These are phyloP conservation scores for Tetrastigma voinierianum DNA, from an alignment of 164 flowering plant genomes.

Conservation along the genomic window DNA sequence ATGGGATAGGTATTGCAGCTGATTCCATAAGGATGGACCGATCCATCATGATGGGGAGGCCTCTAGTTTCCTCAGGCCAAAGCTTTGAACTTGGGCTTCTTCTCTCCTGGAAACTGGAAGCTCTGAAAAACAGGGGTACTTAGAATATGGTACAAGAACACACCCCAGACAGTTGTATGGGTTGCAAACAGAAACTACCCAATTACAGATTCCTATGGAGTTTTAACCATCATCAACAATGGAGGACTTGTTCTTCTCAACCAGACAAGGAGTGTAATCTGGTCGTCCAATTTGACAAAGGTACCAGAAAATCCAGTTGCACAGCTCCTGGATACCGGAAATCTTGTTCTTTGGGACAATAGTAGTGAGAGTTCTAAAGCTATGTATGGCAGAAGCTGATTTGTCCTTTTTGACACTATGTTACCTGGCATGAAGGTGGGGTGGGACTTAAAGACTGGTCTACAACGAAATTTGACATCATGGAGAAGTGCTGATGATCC, in stretches of 20 bases:
- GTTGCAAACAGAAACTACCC: conserved; percentile 5
- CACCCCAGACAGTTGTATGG: not conserved
- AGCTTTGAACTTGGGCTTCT: not conserved
- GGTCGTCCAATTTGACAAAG: not conserved
- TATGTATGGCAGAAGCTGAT: too few species aligned
- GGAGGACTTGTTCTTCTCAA: not conserved
- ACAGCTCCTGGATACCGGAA: conserved; percentile 2
- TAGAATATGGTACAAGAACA: not conserved
- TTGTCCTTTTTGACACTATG: too few species aligned
- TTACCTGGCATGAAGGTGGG: too few species aligned
- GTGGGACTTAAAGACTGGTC: too few species aligned
- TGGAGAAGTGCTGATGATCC: too few species aligned
- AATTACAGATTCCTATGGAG: not conserved
- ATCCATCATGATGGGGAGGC: not conserved
- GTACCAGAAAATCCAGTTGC: not conserved
- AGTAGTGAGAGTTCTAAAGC: too few species aligned
- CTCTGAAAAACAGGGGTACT: too few species aligned
- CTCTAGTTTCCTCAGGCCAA: not conserved
- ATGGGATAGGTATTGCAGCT: not conserved
- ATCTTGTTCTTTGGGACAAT: not conserved
- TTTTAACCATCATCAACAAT: not conserved
- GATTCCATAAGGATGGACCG: not conserved
- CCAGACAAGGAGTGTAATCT: not conserved
- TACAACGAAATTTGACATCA: too few species aligned
- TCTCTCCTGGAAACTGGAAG: too few species aligned